These are phyloP conservation scores for Aureobasidium zeae DNA, from an alignment of 2,329 filamentous ascomycete species.

Conservation along the genomic window DNA sequence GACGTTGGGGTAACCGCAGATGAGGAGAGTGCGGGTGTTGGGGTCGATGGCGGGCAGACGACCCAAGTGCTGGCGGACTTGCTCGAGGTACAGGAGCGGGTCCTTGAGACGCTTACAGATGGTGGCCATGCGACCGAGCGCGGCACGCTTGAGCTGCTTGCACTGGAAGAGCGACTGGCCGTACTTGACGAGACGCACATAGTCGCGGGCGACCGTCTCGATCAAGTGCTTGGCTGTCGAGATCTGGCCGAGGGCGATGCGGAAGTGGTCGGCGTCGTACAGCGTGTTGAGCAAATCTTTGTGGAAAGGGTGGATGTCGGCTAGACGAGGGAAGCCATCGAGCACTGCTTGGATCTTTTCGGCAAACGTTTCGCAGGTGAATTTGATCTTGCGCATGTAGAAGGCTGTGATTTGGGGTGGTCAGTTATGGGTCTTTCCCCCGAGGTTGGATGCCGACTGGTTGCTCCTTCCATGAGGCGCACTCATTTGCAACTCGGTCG, in stretches of 20 bases:
- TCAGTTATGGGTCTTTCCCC: slow-evolving; percentile 18
- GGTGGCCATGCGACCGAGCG: slow-evolving; percentile 94
- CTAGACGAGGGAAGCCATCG: slow-evolving; percentile 82
- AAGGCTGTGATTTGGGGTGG: slow-evolving; percentile 53
- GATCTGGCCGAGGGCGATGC: slow-evolving; percentile 89
- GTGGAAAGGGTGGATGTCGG: slow-evolving; percentile 93
- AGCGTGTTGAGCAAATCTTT: slow-evolving; percentile 91
- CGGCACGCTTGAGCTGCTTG: slow-evolving; percentile 96
- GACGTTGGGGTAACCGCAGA: slow-evolving; percentile 95
- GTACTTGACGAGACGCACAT: slow-evolving; percentile 93
- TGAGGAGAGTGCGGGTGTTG: slow-evolving; percentile 89
- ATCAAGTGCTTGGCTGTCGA: slow-evolving; percentile 94
- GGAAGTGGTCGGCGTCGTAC: slow-evolving; percentile 96
- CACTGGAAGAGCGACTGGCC: slow-evolving; percentile 95
- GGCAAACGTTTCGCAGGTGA: slow-evolving; percentile 89
- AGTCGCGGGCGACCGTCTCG: slow-evolving; percentile 91
- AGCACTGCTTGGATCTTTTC: slow-evolving; percentile 89
- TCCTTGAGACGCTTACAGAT: slow-evolving; percentile 93
- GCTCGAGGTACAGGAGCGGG: slow-evolving; percentile 87
- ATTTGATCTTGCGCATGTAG: slow-evolving; percentile 97
- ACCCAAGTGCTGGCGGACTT: slow-evolving; percentile 91
- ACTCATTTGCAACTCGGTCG: no score
- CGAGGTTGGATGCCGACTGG: not conserved
- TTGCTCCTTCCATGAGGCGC: not conserved
- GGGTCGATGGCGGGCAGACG: slow-evolving; percentile 98